Conservation (phyloP, 257 asterid genomes). For the Striga asiatica region DNA sequence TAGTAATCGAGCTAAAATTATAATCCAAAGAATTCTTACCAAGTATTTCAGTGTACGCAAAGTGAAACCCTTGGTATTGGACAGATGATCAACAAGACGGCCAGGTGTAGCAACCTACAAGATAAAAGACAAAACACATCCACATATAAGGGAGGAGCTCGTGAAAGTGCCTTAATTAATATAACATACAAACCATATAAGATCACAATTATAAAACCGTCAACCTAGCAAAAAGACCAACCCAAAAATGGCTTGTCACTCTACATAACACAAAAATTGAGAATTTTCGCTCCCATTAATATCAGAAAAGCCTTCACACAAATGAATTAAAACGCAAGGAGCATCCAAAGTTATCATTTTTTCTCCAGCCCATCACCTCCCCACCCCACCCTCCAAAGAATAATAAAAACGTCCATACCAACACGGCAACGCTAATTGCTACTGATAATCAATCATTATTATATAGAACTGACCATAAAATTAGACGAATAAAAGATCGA, state of each 20-base stretch:
- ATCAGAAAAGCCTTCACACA: not conserved
- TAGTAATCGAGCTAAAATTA: too few relatives aligned
- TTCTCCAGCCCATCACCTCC: too few relatives aligned
- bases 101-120: conserved; percentile 97
- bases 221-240: not conserved
- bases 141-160: too few relatives aligned
- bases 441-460: not conserved
- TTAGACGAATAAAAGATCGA: too few relatives aligned
- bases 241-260: not conserved
- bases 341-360: too few relatives aligned
- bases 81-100: conserved; percentile 82
- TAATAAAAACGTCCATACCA: too few relatives aligned
- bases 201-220: not conserved
- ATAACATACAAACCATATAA: too few relatives aligned
- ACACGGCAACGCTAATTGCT: not conserved
- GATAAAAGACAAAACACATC: too few relatives aligned
- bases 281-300: not conserved
- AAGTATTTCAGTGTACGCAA: conserved; percentile 57
- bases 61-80: conserved; percentile 86
- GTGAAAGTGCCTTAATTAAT: too few relatives aligned
- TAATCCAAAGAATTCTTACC: conserved; percentile 62
- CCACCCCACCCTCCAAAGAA: too few relatives aligned
- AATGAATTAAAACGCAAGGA: not conserved
- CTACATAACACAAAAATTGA: not conserved
- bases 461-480: not conserved